A percentile compares a stretch with the other conserved stretches of the same genome.
Conservation (phyloP, 2,329 filamentous ascomycete genomes). For the Sphaerulina musiva region DNA sequence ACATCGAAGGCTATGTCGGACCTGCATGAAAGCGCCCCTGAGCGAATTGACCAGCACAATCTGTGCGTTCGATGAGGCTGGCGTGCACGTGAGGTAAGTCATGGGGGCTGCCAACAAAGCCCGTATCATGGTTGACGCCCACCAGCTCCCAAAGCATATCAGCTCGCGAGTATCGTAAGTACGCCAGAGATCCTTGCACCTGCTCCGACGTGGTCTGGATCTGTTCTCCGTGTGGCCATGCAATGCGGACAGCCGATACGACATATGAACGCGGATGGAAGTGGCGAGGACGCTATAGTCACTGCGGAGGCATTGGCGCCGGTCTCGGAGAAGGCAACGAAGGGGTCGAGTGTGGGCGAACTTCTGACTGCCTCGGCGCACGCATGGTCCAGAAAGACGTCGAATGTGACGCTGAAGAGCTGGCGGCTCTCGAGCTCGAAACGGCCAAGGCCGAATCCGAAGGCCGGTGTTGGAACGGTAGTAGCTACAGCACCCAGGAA, state of each 20-base stretch:
- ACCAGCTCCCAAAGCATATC: not conserved
- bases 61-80: conserved; percentile 28
- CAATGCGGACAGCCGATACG: conserved; percentile 55
- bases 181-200: conserved; percentile 51
- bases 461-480: conserved; percentile 44
- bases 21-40: conserved; percentile 68
- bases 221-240: conserved; percentile 74
- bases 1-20: conserved; percentile 71
- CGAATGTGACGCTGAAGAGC: conserved; percentile 76
- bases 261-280: conserved; percentile 68
- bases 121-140: not conserved
- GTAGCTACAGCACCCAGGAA: conserved; percentile 79
- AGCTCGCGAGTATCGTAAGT: conserved; percentile 27
- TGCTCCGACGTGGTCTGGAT: conserved; percentile 67
- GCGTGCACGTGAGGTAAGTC: conserved; percentile 13
- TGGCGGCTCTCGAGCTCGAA: conserved; percentile 44
- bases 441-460: conserved; percentile 26
- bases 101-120: not conserved
- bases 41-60: conserved; percentile 32
- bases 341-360: conserved; percentile 81
- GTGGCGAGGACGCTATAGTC: conserved; percentile 77
- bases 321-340: conserved; percentile 84
- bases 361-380: conserved; percentile 66
- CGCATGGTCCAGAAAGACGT: conserved; percentile 74
- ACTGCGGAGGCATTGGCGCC: conserved; percentile 73